Percentiles rank a stretch among this genome's conserved stretches.
Conservation (phyloP, 1,139 yeast species). For the Eremothecium cymbalariae region DNA sequence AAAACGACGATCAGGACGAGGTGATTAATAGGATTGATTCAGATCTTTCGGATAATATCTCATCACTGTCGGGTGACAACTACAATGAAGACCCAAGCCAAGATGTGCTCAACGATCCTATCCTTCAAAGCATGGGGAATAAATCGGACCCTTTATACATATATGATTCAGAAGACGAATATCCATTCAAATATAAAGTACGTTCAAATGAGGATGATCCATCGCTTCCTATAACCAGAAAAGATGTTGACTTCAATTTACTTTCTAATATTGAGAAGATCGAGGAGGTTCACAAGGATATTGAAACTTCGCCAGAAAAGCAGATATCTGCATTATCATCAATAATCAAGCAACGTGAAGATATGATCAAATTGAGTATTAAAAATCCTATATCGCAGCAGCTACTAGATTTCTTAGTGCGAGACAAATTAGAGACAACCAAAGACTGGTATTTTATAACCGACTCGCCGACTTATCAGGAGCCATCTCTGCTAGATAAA, state of each 20-base stretch:
- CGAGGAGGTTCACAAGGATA: background rate
- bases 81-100: too few species aligned
- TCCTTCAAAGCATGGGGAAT: too few species aligned
- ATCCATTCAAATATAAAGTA: background rate
- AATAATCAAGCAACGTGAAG: background rate
- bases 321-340: background rate
- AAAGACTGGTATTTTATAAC: conserved; percentile 28
- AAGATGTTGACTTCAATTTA: conserved; percentile 1
- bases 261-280: conserved; percentile 1
- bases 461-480: conserved; percentile 10
- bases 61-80: background rate
- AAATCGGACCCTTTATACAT: too few species aligned
- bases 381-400: conserved; percentile 1
- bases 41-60: conserved; percentile 1
- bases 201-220: background rate
- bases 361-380: background rate
- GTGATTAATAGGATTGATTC: background rate
- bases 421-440: conserved; percentile 7
- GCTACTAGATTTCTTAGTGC: conserved; percentile 1
- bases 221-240: background rate
- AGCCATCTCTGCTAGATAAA: conserved; percentile 3
- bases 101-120: too few species aligned
- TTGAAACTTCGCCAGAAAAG: conserved; percentile 1
- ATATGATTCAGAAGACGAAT: background rate
- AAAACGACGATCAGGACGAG: background rate